Percentiles rank a stretch among this genome's conserved stretches.
phyloP scores from a whole-genome alignment of 192 early-diverging fungal species.

The Umbelopsis ramanniana region DNA sequence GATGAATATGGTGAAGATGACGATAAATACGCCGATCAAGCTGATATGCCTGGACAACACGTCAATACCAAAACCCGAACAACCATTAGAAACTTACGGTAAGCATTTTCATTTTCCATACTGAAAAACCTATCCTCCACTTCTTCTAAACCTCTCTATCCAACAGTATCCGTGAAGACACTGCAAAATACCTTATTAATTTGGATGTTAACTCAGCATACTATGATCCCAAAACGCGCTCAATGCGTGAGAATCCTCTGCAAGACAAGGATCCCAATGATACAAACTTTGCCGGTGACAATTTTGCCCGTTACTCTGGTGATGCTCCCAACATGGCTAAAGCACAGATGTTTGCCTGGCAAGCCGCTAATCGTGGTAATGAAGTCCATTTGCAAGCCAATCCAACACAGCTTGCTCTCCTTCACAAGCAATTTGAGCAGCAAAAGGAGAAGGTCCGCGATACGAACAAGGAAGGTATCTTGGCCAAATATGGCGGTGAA shows the following conservation, averaged over 20 bases:
- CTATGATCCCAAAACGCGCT: slow-evolving; percentile 99
- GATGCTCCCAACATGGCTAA: slow-evolving; percentile 82
- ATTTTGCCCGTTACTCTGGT: slow-evolving; percentile 90
- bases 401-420: slow-evolving; percentile 92
- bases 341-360: slow-evolving; percentile 93
- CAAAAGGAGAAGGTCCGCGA: slow-evolving; percentile 84
- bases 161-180: slow-evolving; percentile 94
- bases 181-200: slow-evolving; percentile 97
- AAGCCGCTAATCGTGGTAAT: slow-evolving; percentile 83
- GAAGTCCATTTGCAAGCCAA: slow-evolving; percentile 92
- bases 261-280: slow-evolving; percentile 53
- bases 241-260: slow-evolving; percentile 97
- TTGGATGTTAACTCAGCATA: slow-evolving; percentile 93
- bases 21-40: slow-evolving; percentile 86
- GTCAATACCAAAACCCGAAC: slow-evolving; percentile 89
- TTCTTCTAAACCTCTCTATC: not conserved
- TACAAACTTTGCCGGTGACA: slow-evolving; percentile 83
- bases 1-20: slow-evolving; percentile 87
- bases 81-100: slow-evolving; percentile 94
- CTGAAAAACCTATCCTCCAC: not conserved
- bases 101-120: slow-evolving; percentile 19
- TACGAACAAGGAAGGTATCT: slow-evolving; percentile 71
- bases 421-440: slow-evolving; percentile 84
- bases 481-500: slow-evolving; percentile 93
- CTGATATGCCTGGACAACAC: slow-evolving; percentile 85